phyloP scores from a whole-genome alignment of 306 rosid species.

The Gleditsia sinensis region DNA sequence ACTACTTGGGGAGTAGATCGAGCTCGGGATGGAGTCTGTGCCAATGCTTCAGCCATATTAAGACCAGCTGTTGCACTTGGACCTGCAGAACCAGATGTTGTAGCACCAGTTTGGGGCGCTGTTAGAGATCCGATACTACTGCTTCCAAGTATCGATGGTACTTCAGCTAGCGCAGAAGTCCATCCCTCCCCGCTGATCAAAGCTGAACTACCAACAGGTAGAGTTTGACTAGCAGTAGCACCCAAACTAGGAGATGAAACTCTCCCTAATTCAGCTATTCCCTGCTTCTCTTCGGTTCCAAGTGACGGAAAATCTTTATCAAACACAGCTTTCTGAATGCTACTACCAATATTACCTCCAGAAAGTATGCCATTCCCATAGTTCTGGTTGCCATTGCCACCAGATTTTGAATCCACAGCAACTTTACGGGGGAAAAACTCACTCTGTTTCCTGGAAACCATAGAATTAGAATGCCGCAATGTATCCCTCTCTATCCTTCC shows the following conservation, averaged over 20 bases:
- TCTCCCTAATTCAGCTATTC: conserved; percentile 70
- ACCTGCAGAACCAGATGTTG: conserved; percentile 51
- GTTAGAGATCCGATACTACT: conserved; percentile 60
- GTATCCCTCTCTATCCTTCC: conserved; percentile 81
- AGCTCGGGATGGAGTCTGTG: conserved; percentile 81
- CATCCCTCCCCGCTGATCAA: conserved; percentile 96
- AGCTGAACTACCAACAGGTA: conserved; percentile 76
- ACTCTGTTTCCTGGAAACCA: conserved; percentile 78
- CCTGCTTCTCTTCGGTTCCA: conserved; percentile 84
- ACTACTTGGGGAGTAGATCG: conserved; percentile 79
- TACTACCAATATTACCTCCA: conserved; percentile 56
- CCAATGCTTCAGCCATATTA: conserved; percentile 98
- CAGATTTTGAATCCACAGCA: conserved; percentile 54
- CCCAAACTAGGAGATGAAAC: conserved; percentile 88
- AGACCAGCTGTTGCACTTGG: conserved; percentile 69
- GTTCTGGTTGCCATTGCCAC: conserved; percentile 51
- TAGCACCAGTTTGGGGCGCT: conserved; percentile 57
- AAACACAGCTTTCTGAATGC: conserved; percentile 77
- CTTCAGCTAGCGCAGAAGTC: conserved; percentile 95
- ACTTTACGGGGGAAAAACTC: conserved; percentile 59
- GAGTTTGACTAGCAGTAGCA: conserved; percentile 68
- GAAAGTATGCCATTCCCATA: conserved; percentile 64
- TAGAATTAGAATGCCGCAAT: conserved; percentile 78
- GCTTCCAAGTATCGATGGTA: conserved; percentile 71
- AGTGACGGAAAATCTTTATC: conserved; percentile 97